Base-by-base conservation (phyloP, 176 grass and related monocot genomes). In the Carex scoparia region DNA sequence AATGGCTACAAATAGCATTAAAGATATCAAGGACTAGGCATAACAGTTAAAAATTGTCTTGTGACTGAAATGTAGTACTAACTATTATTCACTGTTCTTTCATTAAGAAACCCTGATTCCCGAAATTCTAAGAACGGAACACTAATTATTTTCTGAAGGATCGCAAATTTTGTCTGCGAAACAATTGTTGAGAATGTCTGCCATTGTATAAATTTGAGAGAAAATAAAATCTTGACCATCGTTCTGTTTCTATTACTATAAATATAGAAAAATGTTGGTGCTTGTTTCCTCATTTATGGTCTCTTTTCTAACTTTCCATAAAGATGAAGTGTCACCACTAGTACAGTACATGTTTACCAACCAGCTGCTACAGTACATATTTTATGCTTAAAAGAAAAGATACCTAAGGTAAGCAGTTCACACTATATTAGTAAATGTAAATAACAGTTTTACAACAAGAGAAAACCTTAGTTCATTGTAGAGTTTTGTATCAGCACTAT, bases 371-470 rank as follows among this genome's bases (percentile, higher is more conserved):
- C 73, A 56, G n/a, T 76, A 3, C 72, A 55, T 55, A 76, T 53
- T 76, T 28, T 8, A 63, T 63, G 19, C 7, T 9, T 63, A 63
- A 63, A 63, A 18, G n/a, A 63, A 63, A 63, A 63, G n/a, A 10
- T 28, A 0, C 48, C 48, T 51, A 28, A 28, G 77, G 51, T 86
- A 79, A 42, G n/a, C 11, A 82, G 86, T 70, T 69, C 81, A 67
- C 61, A 81, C 7, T 74, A 15, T 60, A 77, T 14, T 13, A 65
- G 63, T 65, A 65, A 84, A 84, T 76, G 28, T 38, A 89, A 80
- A 35, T 87, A 30, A 69, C 84, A 55, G 48, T 51, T 51, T 30
- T 87, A 65, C 67, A 49, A 28, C 86, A 33, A 56, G 19, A 82
- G 16, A 31, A 35, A 35, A 62, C 51, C 27, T 3, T 64, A 40